Evolutionary conservation across 805 yeast genomes (phyloP), one percentile per base, ranked within the genome.

Genomic region (Saturnispora kantuleensis): DNA sequence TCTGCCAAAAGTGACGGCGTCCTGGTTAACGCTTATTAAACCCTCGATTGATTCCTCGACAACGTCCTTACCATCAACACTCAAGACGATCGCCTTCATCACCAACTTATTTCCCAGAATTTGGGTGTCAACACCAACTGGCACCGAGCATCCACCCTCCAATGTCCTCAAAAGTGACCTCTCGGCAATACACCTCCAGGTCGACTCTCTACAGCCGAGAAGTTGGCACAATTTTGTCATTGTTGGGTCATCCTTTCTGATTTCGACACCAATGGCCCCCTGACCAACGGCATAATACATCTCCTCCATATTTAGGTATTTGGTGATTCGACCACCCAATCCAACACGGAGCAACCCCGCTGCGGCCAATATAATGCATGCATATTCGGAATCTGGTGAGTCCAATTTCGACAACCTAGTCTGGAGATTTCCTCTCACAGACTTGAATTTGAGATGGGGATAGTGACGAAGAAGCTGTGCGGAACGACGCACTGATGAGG

Each of bases 241-340:
- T 41, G 68, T 66, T 5, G 62, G 56, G 62, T 93, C 96, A 47
- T 72, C 74, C 47, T 73, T 73, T 55, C 94, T 74, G 52, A 90
- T 85, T 66, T 93, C 98, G 26, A 93, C 68, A 15, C 97, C 98
- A 38, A 93, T 65, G 0, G 97, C 97, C 51, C 98, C 98, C 67
- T 93, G 98, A n/a, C 98, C 98, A 38, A 93, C 96, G 1, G 98
- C 96, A 60, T 90, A 85, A 59, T 79, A 83, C 95, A 90, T 85
- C 45, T 81, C 84, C 31, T 85, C 83, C 5, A 79, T 71, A 45
- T 81, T 77, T 50, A 93, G 70, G 51, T 70, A 73, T 50, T 74
- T 70, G 5, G 96, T 79, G 58, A 93, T 87, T 61, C 97, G 71
- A 52, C 77, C 62, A n/a, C 74, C 78, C 42, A 89, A 66, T 10